Evolutionary conservation across 2,329 filamentous ascomycete species (phyloP).

Genomic region (Phialocephala sp.): DNA sequence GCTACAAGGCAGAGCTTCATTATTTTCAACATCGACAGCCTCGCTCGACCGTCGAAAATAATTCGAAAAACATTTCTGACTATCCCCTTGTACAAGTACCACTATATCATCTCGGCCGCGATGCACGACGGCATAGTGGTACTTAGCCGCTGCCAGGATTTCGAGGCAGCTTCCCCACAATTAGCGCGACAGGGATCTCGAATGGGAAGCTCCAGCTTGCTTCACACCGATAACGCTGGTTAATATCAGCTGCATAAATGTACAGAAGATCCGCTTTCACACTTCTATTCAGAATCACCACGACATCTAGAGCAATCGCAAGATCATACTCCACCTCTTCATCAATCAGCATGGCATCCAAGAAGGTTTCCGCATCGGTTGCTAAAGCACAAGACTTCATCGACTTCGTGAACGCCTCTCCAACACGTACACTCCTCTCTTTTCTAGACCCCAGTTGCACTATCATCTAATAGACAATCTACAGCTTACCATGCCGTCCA

Average conservation of each 20-base stretch:
- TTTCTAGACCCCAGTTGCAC: constrained; percentile 28
- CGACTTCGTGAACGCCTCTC: constrained; percentile 92
- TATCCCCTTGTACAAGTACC: no score
- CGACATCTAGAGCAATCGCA: constrained; percentile 11
- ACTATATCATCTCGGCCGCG: neutral
- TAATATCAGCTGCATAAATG: constrained; percentile 22
- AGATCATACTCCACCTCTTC: constrained; percentile 21
- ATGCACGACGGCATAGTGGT: neutral
- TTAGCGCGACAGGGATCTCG: constrained; percentile 1
- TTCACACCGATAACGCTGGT: neutral
- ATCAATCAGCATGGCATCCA: constrained; percentile 35
- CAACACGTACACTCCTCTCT: constrained; percentile 69
- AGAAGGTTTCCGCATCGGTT: constrained; percentile 34
- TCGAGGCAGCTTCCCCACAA: constrained; percentile 7
- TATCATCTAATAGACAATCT: constrained; percentile 13
- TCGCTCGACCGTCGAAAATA: neutral
- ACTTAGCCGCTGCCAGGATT: neutral
- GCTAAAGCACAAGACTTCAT: constrained; percentile 71
- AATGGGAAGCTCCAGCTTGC: neutral
- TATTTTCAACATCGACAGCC: neutral
- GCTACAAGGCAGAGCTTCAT: neutral
- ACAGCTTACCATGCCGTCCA: constrained; percentile 93
- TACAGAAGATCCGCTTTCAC: constrained; percentile 15
- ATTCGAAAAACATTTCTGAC: no score
- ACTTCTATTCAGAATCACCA: constrained; percentile 17